Evolutionary conservation across 2,329 filamentous ascomycete genomes (phyloP), one percentile per base, ranked within the genome.

Genomic region (Metarhizium brunneum): DNA sequence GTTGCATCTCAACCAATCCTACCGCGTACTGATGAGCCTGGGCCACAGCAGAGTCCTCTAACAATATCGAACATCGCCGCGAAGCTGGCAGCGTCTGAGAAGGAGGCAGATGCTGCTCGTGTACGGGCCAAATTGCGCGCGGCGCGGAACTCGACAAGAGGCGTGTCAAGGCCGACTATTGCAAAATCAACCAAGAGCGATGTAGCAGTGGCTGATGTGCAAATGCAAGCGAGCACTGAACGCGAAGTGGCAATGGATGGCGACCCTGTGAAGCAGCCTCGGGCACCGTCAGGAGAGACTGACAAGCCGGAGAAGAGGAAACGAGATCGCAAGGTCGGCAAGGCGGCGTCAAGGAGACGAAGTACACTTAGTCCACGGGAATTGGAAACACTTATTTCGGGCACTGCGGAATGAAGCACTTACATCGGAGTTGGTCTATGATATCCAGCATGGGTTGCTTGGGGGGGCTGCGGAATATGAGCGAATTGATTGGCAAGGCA

Each of bases 291-390:
- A 6, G 50, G 25, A 55, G 59, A 64, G 50, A 65, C 59, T 52
- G 54, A 32, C 29, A 62, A 63, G 52, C 67, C 69, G 4, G 65
- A 69, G 50, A 75, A 75, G 67, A 73, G 78, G 36, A 81, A 80
- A 65, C 72, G 78, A 47, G 81, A 75, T 64, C 74, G 70, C 67
- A 79, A 72, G 66, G 76, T 68, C 63, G 83, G 66, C 68, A 85
- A 73, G 73, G 74, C 68, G 8, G 76, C 82, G 2, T 85, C 79
- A 57, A 75, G 87, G 65, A 77, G 88, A 65, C 79, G 88, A 67
- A 90, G 86, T 64, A 92, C 88, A 20, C 72, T 92, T 36, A 90
- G 82, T 63, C 84, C 86, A 3, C 86, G 86, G 76, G 88, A 92
- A 69, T 70, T 92, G 65, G 81, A 88, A 70, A 82, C 79, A 48